These are phyloP conservation scores for Chlorella vulgaris DNA, from an alignment of 139 green algal species.

Conservation along the genomic window DNA sequence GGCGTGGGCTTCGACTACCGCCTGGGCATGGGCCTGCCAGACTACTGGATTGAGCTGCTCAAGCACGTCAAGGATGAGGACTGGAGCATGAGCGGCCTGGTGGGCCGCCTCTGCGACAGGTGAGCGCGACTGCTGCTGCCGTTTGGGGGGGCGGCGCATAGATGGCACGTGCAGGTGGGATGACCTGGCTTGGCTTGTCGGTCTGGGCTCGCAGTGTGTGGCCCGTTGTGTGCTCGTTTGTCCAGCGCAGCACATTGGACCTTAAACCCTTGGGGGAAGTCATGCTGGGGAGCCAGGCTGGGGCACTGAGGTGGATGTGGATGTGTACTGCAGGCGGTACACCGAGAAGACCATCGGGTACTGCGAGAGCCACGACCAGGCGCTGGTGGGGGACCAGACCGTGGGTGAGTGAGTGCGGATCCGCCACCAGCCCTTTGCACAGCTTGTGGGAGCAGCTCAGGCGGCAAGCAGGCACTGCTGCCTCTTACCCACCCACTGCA, in stretches of 20 bases:
- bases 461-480: not conserved
- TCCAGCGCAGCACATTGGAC: too few species aligned
- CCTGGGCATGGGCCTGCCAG: conserved; percentile 92
- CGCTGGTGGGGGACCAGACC: conserved; percentile 77
- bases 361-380: conserved; percentile 89
- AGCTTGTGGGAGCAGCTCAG: too few species aligned
- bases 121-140: too few species aligned
- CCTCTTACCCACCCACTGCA: too few species aligned
- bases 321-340: conserved; percentile 62
- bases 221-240: too few species aligned
- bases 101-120: conserved; percentile 88
- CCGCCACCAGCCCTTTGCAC: not conserved
- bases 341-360: conserved; percentile 86
- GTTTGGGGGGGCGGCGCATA: too few species aligned
- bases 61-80: conserved; percentile 86
- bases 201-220: too few species aligned
- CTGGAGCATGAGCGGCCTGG: conserved; percentile 83
- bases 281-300: too few species aligned
- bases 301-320: too few species aligned
- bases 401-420: conserved; percentile 38
- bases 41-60: conserved; percentile 84
- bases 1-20: conserved; percentile 95
- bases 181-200: too few species aligned
- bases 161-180: too few species aligned
- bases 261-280: too few species aligned